Base-by-base conservation (phyloP, 139 green algal genomes). In the Spirogloea muscicola region DNA sequence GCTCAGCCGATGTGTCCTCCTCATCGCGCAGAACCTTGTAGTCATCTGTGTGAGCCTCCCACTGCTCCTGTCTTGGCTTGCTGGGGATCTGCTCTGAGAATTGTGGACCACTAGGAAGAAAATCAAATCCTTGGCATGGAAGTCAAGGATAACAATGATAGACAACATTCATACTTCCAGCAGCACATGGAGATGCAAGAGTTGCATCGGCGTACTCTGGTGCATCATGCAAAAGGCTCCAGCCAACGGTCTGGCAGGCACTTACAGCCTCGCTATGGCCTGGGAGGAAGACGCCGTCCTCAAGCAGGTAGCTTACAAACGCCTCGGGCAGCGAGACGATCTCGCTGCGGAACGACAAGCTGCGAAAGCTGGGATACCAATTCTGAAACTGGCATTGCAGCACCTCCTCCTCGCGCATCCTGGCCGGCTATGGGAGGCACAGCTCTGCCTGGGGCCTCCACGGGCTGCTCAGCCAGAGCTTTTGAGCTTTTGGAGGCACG, bases 371-470 rank as follows among this genome's bases (percentile, higher is more conserved):
- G 18, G 70, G 70, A 37, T 79, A 79, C 70, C 70, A 79, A 3
- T 60, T n/a, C 46, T 79, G 70, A 34, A 76, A 49, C 61, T 79
- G 70, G 31, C 70, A 79, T 16, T 59, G 18, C 13, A 79, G 60
- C 29, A 79, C 34, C 13, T 79, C 42, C 3, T 75, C 58, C 27
- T 75, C 27, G n/a, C 27, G 27, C 67, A 74, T 74, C n/a, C n/a
- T n/a, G n/a, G n/a, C n/a, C n/a, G n/a, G n/a, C n/a, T n/a, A n/a
- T n/a, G n/a, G n/a, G n/a, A n/a, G n/a, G n/a, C n/a, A n/a, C n/a
- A n/a, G n/a, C n/a, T n/a, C n/a, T n/a, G n/a, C n/a, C n/a, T n/a
- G n/a, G n/a, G n/a, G n/a, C n/a, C n/a, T n/a, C n/a, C n/a, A n/a
- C n/a, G n/a, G n/a, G n/a, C n/a, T n/a, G n/a, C n/a, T n/a, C n/a